These are phyloP conservation scores for Leptographium flavum DNA, from an alignment of 2,329 filamentous ascomycete species.

Conservation along the genomic window DNA sequence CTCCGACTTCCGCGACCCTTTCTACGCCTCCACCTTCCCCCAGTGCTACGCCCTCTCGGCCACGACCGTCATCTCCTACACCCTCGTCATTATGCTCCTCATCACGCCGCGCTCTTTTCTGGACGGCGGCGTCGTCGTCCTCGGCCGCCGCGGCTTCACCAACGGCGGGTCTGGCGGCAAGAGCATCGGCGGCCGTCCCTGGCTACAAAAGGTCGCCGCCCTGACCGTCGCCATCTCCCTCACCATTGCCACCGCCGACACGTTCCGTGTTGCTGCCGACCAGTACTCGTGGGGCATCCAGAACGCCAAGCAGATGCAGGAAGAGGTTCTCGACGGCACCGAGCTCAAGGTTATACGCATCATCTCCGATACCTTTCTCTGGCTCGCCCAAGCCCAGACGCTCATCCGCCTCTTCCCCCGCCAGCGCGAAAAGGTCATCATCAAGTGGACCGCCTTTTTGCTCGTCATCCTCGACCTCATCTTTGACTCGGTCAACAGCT, in stretches of 20 bases:
- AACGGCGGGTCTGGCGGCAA: conserved; percentile 66
- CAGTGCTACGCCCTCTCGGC: conserved; percentile 88
- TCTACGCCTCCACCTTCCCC: conserved; percentile 86
- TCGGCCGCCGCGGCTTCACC: conserved; percentile 73
- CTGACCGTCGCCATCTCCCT: conserved; percentile 68
- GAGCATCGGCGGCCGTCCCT: conserved; percentile 80
- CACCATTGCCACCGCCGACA: conserved; percentile 85
- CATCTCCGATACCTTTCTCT: conserved; percentile 90
- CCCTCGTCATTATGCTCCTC: conserved; percentile 84
- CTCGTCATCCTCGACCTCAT: conserved; percentile 82
- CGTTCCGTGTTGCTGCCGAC: conserved; percentile 66
- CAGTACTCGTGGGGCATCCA: conserved; percentile 72
- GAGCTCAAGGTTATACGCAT: conserved; percentile 84
- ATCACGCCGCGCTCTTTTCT: conserved; percentile 92
- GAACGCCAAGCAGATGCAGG: conserved; percentile 62
- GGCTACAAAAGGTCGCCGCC: conserved; percentile 75
- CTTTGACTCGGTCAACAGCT: conserved; percentile 86
- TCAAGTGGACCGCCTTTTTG: conserved; percentile 96
- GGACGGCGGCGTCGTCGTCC: conserved; percentile 67
- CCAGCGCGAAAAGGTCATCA: conserved; percentile 93
- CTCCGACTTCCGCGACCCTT: conserved; percentile 66
- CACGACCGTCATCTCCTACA: conserved; percentile 80
- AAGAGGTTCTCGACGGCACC: conserved; percentile 66
- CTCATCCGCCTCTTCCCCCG: conserved; percentile 89
- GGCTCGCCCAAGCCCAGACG: conserved; percentile 95